Conservation (phyloP, 805 yeast genomes). For the Clavispora carvajalis region DNA sequence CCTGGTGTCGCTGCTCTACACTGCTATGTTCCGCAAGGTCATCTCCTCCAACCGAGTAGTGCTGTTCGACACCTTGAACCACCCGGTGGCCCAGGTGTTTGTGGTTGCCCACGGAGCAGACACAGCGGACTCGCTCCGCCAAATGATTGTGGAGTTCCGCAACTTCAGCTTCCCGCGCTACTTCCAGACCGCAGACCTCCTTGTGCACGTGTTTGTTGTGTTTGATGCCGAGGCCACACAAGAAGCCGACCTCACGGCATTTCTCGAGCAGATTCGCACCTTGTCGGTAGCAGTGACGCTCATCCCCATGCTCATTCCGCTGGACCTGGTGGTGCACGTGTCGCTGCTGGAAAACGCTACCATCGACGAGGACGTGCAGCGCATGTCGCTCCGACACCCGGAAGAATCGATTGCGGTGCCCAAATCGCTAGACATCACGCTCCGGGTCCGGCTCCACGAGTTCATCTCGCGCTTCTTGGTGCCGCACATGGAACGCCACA, state of each 20-base stretch:
- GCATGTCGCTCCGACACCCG: constrained; percentile 22
- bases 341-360: constrained; percentile 31
- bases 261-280: constrained; percentile 23
- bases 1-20: constrained; percentile 36
- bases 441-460: constrained; percentile 41
- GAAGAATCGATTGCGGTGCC: constrained; percentile 21
- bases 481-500: constrained; percentile 82
- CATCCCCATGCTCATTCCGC: constrained; percentile 8
- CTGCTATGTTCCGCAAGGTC: constrained; percentile 52
- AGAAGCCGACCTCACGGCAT: constrained; percentile 28
- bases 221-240: constrained; percentile 20
- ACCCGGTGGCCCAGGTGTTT: constrained; percentile 74
- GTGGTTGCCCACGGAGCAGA: constrained; percentile 53
- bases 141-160: constrained; percentile 44
- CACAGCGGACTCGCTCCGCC: constrained; percentile 51
- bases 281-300: constrained; percentile 26
- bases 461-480: constrained; percentile 47
- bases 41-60: constrained; percentile 57
- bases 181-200: constrained; percentile 60
- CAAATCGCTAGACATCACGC: constrained; percentile 32
- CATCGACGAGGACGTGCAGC: constrained; percentile 47
- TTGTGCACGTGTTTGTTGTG: constrained; percentile 36
- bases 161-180: constrained; percentile 56
- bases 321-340: constrained; percentile 1
- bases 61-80: constrained; percentile 81